Evolutionary conservation across 495 filamentous ascomycete genomes (phyloP).

Genomic region (Clavariopsis aquatica): DNA sequence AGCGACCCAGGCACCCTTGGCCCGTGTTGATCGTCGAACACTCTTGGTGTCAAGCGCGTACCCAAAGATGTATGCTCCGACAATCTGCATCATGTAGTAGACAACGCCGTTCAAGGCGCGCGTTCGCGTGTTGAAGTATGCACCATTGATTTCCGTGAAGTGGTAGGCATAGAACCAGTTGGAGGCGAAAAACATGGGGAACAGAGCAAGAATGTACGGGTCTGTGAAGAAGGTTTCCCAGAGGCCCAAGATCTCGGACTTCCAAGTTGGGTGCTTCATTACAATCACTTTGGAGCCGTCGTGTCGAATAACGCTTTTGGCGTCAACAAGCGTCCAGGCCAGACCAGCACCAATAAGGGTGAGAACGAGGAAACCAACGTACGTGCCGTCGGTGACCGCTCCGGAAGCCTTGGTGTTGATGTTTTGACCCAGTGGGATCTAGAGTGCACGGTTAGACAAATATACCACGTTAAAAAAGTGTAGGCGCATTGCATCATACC

Average conservation of each 20-base stretch:
- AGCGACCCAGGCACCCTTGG: constrained; percentile 65
- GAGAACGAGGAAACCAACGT: constrained; percentile 85
- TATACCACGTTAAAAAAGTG: neutral
- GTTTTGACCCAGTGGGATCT: constrained; percentile 80
- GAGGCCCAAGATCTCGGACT: constrained; percentile 74
- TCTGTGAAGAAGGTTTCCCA: constrained; percentile 70
- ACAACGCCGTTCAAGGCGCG: constrained; percentile 79
- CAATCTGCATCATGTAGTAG: constrained; percentile 87
- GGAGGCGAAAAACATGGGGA: constrained; percentile 55
- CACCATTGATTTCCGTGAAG: constrained; percentile 60
- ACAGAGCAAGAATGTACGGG: constrained; percentile 79
- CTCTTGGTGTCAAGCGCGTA: constrained; percentile 67
- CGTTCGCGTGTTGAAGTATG: constrained; percentile 80
- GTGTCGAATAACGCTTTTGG: constrained; percentile 71
- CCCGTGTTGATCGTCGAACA: constrained; percentile 69
- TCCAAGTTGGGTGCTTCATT: constrained; percentile 77
- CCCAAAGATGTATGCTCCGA: constrained; percentile 78
- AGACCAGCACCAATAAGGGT: constrained; percentile 76
- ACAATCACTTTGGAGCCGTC: constrained; percentile 82
- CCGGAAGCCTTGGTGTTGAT: constrained; percentile 60
- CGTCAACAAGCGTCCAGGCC: constrained; percentile 71
- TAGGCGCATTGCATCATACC: constrained; percentile 48
- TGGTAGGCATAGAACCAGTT: constrained; percentile 56
- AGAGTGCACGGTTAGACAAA: neutral
- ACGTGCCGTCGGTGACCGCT: constrained; percentile 79